Evolutionary conservation across 495 filamentous ascomycete genomes (phyloP).

Genomic region (Aspergillus affinis): DNA sequence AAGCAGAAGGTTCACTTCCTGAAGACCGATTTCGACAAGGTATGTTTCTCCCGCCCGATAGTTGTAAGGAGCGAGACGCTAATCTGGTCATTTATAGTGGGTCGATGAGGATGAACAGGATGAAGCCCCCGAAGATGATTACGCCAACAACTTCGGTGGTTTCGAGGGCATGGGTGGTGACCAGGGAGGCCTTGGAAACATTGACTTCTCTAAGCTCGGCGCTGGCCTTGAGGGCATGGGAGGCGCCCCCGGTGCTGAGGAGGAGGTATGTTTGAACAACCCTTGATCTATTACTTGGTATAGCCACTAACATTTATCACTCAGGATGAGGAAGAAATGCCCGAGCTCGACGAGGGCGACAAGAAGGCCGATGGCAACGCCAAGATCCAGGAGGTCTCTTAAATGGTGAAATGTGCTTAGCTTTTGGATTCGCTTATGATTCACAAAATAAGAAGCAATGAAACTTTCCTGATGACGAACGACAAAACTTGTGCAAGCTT

Average conservation of each 20-base stretch:
- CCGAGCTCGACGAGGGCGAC: slow-evolving; percentile 55
- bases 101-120: slow-evolving; percentile 99
- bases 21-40: slow-evolving; percentile 99
- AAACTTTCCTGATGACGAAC: slow-evolving; percentile 1
- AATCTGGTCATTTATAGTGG: slow-evolving; percentile 58
- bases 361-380: slow-evolving; percentile 40
- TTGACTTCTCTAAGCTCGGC: slow-evolving; percentile 91
- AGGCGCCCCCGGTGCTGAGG: slow-evolving; percentile 46
- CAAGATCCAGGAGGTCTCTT: slow-evolving; percentile 61
- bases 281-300: slow-evolving; percentile 16
- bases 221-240: slow-evolving; percentile 45
- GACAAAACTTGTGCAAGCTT: not conserved
- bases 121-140: slow-evolving; percentile 78
- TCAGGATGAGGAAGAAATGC: slow-evolving; percentile 61
- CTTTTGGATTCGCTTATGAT: not conserved
- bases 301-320: slow-evolving; percentile 7
- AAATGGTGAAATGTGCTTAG: slow-evolving; percentile 20
- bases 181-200: slow-evolving; percentile 63
- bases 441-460: slow-evolving; percentile 3
- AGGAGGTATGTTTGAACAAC: slow-evolving; percentile 45
- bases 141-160: slow-evolving; percentile 65
- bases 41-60: slow-evolving; percentile 30
- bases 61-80: not conserved
- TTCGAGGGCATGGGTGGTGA: slow-evolving; percentile 60
- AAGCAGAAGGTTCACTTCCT: slow-evolving; percentile 88